phyloP scores from a whole-genome alignment of 495 filamentous ascomycete genomes.

The Platismatia glauca region DNA sequence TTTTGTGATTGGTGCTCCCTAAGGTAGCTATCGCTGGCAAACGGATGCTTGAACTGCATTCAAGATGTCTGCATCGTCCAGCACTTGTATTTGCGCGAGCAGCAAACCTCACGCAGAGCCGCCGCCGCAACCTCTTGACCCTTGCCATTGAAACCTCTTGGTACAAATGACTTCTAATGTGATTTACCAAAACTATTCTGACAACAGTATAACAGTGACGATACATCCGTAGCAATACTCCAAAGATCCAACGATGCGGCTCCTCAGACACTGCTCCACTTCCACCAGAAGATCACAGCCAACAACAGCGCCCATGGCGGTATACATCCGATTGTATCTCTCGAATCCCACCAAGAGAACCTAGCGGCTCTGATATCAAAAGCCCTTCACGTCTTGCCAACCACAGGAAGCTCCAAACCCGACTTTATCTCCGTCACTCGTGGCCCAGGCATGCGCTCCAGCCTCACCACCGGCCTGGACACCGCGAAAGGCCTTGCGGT shows the following conservation, averaged over 20 bases:
- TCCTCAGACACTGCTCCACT: slow-evolving; percentile 46
- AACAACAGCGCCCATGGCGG: slow-evolving; percentile 63
- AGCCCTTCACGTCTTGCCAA: slow-evolving; percentile 49
- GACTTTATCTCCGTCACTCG: slow-evolving; percentile 81
- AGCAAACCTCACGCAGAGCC: not conserved
- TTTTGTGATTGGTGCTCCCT: not conserved
- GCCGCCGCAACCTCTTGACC: slow-evolving; percentile 48
- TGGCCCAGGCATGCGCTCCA: slow-evolving; percentile 78
- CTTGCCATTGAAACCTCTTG: slow-evolving; percentile 95
- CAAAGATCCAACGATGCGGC: slow-evolving; percentile 39
- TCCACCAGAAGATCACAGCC: slow-evolving; percentile 74
- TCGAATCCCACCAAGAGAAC: slow-evolving; percentile 60
- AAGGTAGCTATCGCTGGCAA: not conserved
- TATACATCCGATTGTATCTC: slow-evolving; percentile 66
- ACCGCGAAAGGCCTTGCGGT: slow-evolving; percentile 77
- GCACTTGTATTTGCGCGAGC: not conserved
- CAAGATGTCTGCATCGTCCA: slow-evolving; percentile 3
- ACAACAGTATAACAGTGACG: slow-evolving; percentile 50
- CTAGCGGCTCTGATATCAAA: slow-evolving; percentile 57
- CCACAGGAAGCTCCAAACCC: slow-evolving; percentile 37
- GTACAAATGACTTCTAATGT: slow-evolving; percentile 27
- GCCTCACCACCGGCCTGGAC: slow-evolving; percentile 66
- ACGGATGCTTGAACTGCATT: slow-evolving; percentile 8
- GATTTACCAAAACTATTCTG: slow-evolving; percentile 5
- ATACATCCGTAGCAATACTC: slow-evolving; percentile 84